phyloP scores from a whole-genome alignment of 371 early-diverging fungal species.

The Mortierella polycephala region DNA sequence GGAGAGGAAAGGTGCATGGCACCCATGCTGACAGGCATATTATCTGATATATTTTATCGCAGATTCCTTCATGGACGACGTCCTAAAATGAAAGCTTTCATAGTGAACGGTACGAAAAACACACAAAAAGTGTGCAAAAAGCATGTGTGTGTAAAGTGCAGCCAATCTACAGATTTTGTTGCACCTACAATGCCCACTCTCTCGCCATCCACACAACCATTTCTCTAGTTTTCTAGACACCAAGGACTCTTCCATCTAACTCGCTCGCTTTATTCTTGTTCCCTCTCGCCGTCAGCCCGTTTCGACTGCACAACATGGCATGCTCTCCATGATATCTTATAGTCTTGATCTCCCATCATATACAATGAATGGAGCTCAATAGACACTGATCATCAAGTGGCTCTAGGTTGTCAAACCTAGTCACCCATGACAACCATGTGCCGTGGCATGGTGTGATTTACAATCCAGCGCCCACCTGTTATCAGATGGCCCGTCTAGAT shows the following conservation, averaged over 20 bases:
- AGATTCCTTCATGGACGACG: no score
- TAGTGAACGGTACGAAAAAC: no score
- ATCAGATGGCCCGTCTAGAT: no score
- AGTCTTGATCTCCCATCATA: slow-evolving; percentile 19
- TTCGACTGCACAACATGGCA: background rate
- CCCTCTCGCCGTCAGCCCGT: background rate
- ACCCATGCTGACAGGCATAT: no score
- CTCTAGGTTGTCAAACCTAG: no score
- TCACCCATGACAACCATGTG: background rate
- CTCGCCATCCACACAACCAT: background rate
- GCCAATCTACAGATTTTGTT: no score
- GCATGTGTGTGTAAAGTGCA: no score
- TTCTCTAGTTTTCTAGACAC: slow-evolving; percentile 9
- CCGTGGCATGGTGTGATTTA: background rate
- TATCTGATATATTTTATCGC: no score
- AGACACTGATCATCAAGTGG: background rate
- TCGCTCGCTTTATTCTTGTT: background rate
- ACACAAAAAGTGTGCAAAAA: no score
- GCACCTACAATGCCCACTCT: background rate
- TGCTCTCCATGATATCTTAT: slow-evolving; percentile 19
- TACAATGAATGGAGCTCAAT: background rate
- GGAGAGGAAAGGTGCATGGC: no score
- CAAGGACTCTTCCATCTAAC: background rate
- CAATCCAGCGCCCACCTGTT: background rate
- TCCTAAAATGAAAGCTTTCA: no score